phyloP scores from a whole-genome alignment of 345 rosid species.

The Citrus glauca region DNA sequence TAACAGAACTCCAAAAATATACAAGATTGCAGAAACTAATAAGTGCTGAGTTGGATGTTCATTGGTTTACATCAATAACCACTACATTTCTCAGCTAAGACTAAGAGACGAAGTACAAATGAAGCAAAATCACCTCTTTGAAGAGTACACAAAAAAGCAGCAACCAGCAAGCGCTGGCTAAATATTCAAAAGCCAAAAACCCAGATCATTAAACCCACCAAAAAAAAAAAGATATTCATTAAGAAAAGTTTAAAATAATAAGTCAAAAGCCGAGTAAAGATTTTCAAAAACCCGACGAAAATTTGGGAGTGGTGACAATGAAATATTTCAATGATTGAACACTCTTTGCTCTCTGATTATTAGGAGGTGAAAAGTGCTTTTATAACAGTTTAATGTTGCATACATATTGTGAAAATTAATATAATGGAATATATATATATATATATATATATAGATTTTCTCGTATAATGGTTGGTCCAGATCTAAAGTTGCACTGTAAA shows the following conservation, averaged over 20 bases:
- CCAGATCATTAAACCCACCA: background rate
- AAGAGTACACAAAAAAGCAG: background rate
- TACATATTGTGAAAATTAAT: background rate
- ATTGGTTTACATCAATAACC: background rate
- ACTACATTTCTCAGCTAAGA: background rate
- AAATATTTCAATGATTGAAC: conserved; percentile 40
- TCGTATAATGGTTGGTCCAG: conserved; percentile 19
- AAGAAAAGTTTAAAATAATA: background rate
- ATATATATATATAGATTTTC: background rate
- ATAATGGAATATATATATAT: too few relatives aligned
- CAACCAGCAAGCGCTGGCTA: background rate
- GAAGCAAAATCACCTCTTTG: conserved; percentile 8
- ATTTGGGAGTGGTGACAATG: background rate
- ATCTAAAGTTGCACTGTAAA: conserved; percentile 22
- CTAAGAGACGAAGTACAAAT: conserved; percentile 17
- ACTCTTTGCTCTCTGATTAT: conserved; percentile 26
- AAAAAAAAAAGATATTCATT: background rate
- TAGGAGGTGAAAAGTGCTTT: conserved; percentile 2
- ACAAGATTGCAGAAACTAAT: background rate
- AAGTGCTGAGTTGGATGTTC: background rate
- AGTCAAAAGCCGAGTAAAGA: conserved; percentile 24
- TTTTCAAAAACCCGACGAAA: conserved; percentile 15
- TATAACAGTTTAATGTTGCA: background rate
- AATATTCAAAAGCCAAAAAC: background rate
- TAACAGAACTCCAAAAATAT: background rate